Conservation (phyloP, 306 rosid genomes). For the Pterocarpus macrocarpus region DNA sequence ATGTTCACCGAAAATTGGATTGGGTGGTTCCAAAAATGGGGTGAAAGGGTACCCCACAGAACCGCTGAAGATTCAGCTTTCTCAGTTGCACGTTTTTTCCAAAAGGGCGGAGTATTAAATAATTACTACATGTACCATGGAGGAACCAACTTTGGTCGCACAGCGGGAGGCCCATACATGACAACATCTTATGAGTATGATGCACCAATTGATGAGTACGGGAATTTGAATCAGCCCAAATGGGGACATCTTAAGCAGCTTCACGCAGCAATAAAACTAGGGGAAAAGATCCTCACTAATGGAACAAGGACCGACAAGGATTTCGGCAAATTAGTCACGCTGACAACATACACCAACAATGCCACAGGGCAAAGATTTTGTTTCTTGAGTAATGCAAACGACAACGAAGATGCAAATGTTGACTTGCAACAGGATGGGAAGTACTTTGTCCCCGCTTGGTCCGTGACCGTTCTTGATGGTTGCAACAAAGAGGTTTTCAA, state of each 20-base stretch:
- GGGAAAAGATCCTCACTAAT: background rate
- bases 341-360: background rate
- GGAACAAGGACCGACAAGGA: slow-evolving; percentile 7
- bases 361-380: background rate
- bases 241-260: slow-evolving; percentile 55
- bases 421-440: background rate
- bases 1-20: slow-evolving; percentile 55
- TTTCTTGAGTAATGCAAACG: background rate
- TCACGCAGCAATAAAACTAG: slow-evolving; percentile 27
- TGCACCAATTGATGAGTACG: slow-evolving; percentile 56
- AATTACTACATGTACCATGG: background rate
- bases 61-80: background rate
- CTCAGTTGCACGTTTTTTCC: background rate
- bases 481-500: slow-evolving; percentile 46
- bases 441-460: slow-evolving; percentile 39
- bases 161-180: slow-evolving; percentile 34
- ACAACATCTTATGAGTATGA: slow-evolving; percentile 17
- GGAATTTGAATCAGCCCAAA: slow-evolving; percentile 51
- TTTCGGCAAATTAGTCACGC: background rate
- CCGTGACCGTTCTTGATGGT: slow-evolving; percentile 41
- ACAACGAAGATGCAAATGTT: background rate
- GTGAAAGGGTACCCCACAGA: background rate
- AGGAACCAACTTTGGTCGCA: background rate
- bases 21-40: background rate
- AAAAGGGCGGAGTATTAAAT: background rate